Evolutionary conservation across 2,329 filamentous ascomycete genomes (phyloP), one percentile per base, ranked within the genome.

Genomic region (Colletotrichum neosansevieriae): DNA sequence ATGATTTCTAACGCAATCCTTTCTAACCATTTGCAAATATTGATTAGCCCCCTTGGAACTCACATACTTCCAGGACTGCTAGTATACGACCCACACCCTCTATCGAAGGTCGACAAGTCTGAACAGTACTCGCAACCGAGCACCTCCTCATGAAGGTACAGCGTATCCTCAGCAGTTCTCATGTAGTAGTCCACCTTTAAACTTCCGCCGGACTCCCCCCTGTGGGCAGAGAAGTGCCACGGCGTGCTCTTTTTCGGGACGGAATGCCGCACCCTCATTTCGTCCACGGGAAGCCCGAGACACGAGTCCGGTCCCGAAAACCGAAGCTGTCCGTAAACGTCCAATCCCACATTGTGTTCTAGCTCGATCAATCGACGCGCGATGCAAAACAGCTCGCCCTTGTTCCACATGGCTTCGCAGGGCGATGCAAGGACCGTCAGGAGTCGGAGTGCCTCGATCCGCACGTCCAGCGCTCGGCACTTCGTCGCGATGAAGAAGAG

Each of bases 401-500:
- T 32, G 3, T 51, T 42, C 61, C 53, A 58, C 1, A 44, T 40
- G 11, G 34, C 32, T 17, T 64, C 61, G 15, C 49, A 51, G 3
- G 82, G 76, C 1, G 60, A 54, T 5, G 45, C 45, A 19, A 64
- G 17, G 11, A 15, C 40, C 2, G 36, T 32, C 2, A 68, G 36
- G 6, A 83, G 74, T 7, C 75, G 72, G 0, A 83, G 74, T 0
- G 81, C 81, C 2, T 78, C 75, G 1, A 80, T 75, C 6, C 81
- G 73, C 2, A 82, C 74, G 11, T 78, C 72, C 0, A 78, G 84
- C 65, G 59, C 49, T 4, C 59, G 49, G 50, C 59, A 63, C 19
- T 63, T 63, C 0, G 38, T 45, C n/a, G 29, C 38, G 9, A 56
- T 56, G 38, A 54, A 56, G 40, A 45, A 63, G 9, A 63, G 40